Evolutionary conservation across 306 rosid genomes (phyloP), one percentile per base, ranked within the genome.

Genomic region (Vigna nakashimae): DNA sequence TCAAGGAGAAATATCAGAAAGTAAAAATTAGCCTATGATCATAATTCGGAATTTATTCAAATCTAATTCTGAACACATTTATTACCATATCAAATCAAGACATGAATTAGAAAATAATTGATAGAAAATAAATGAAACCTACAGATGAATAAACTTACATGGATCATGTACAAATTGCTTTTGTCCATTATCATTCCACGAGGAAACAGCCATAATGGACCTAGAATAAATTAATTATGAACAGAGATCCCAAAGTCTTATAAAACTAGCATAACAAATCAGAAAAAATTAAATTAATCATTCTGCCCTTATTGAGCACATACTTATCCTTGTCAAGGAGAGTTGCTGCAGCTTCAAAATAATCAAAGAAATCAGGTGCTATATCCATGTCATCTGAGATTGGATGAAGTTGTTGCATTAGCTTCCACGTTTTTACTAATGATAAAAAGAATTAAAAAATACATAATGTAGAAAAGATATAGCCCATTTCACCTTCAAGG

Each of bases 101-200:
- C 63, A 56, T 1, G n/a, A 24, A 57, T 22, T 57, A 57, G 32
- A 55, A 55, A 55, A 20, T 9, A 55, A 20, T 7, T 6, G 11
- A 51, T 17, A 8, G 30, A 55, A 20, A 18, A 55, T 9, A 20
- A 55, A 63, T 30, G 20, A 83, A 58, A 65, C 51, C 57, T 24
- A 77, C 45, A 43, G 46, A 71, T 28, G 64, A 72, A 38, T 20
- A 80, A 82, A 85, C 98, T 89, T 82, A 95, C 98, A 84, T 72
- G 97, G 87, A 85, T 91, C 91, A n/a, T 95, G 89, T 73, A 95
- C 98, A 82, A 88, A 95, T 84, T 95, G 98, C 82, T 86, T 95
- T 69, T 95, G 98, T 73, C 98, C 98, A 73, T 95, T 95, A 89
- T 95, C 98, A 85, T 95, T 95, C 98, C 98, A 95, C 17, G 98